These are phyloP conservation scores for Fusarium xylarioides DNA, from an alignment of 2,329 filamentous ascomycete species.

Conservation along the genomic window DNA sequence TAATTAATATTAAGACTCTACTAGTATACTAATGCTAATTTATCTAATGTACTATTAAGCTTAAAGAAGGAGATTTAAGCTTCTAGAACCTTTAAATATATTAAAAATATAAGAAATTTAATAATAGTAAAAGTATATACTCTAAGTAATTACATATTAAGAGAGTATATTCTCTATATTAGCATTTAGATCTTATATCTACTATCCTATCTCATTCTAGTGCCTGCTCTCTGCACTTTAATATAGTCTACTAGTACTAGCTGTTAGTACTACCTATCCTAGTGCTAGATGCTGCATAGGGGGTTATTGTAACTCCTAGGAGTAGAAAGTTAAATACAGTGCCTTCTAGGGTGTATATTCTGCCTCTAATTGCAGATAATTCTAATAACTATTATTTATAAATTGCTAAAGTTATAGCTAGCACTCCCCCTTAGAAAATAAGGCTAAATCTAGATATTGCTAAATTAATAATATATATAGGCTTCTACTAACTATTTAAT, in stretches of 20 bases:
- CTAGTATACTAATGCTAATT: not conserved
- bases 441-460: not conserved
- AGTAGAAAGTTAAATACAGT: not conserved
- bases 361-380: not conserved
- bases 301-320: not conserved
- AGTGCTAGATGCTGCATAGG: not conserved
- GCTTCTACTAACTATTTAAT: rapidly evolving
- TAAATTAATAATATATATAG: not conserved
- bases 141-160: not conserved
- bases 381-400: not conserved
- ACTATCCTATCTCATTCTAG: rapidly evolving
- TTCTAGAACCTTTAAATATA: not conserved
- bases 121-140: not conserved
- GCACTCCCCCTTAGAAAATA: not conserved
- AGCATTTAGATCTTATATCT: rapidly evolving
- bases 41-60: not conserved
- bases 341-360: not conserved
- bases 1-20: not conserved
- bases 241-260: not conserved
- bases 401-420: not conserved
- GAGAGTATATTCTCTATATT: not conserved
- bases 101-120: not conserved
- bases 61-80: not conserved
- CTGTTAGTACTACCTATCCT: not conserved
- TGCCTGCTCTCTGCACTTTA: not conserved